Conservation (phyloP, 164 flowering plant species). For the Tetracentron sinense region DNA sequence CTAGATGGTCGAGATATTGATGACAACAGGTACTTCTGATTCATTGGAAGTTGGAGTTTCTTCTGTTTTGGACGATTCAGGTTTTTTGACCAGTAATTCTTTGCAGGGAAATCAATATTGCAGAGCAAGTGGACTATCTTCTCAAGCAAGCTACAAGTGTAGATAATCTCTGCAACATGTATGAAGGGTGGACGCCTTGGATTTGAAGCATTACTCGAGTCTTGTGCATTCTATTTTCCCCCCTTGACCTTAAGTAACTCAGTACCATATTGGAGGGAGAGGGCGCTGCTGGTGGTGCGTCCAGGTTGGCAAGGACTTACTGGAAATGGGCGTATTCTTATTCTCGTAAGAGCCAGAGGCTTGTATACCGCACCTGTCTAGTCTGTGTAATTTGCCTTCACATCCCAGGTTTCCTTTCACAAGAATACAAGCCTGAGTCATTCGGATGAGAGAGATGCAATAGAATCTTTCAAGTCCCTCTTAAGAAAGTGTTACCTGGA, state of each 20-base stretch:
- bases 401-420: neutral
- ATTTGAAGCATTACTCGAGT: conserved; percentile 40
- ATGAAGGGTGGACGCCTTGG: conserved; percentile 99
- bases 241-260: neutral
- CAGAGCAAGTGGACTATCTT: conserved; percentile 93
- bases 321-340: neutral
- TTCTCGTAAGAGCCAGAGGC: neutral
- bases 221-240: conserved; percentile 4
- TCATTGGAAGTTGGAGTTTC: neutral
- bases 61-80: neutral
- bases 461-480: neutral
- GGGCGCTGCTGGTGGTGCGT: neutral
- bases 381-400: neutral
- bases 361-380: neutral
- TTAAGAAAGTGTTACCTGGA: neutral
- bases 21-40: conserved; percentile 55
- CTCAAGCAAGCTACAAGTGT: conserved; percentile 84
- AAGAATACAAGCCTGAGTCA: neutral
- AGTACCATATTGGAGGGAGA: neutral
- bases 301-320: neutral
- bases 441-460: neutral
- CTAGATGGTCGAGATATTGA: conserved; percentile 79
- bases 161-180: conserved; percentile 96
- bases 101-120: conserved; percentile 60
- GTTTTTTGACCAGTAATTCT: conserved; percentile 8